Evolutionary conservation across 805 yeast genomes (phyloP), one percentile per base, ranked within the genome.

Genomic region (Candida sithepensis): DNA sequence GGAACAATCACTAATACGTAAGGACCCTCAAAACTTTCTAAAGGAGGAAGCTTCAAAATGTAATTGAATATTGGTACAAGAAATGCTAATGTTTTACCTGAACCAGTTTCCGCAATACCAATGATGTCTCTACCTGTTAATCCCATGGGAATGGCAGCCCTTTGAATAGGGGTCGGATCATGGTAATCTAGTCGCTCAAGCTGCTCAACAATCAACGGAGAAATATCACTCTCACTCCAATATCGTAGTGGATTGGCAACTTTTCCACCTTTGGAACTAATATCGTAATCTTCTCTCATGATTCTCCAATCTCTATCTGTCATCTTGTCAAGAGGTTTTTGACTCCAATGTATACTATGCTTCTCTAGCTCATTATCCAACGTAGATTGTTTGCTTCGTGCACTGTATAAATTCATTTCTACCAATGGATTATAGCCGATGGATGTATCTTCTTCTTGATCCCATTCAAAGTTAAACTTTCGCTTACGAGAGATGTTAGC

Each of bases 81-180:
- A 65, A 84, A 92, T 2, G 95, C 85, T 12, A 91, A 70, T 0
- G 99, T 92, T 62, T 94, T 92, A 57, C 99, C 99, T 1, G 96
- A 87, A 12, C 99, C 99, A 0, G 99, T 92, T 55, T 90, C 90
- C 0, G 98, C 97, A n/a, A 91, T 78, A 13, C 96, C 98, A 19
- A 91, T 73, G 2, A 88, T 71, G 63, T 92, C 97, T 21, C 79
- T 66, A 3, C 75, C 69, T 0, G 69, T 62, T 20, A 83, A 57
- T 0, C 85, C 83, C 22, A 84, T 68, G 0, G 97, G 97, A 4
- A 92, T 80, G 0, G 97, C 77, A 0, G 95, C 94, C 52, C 97
- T 69, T 63, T 92, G 99, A 49, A 94, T 85, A 0, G 98, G 94
- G 0, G 97, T 87, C 3, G 98, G 98, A 8, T 78, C 79, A 1